These are phyloP conservation scores for Periconia macrospinosa DNA, from an alignment of 2,329 filamentous ascomycete genomes.

Conservation along the genomic window DNA sequence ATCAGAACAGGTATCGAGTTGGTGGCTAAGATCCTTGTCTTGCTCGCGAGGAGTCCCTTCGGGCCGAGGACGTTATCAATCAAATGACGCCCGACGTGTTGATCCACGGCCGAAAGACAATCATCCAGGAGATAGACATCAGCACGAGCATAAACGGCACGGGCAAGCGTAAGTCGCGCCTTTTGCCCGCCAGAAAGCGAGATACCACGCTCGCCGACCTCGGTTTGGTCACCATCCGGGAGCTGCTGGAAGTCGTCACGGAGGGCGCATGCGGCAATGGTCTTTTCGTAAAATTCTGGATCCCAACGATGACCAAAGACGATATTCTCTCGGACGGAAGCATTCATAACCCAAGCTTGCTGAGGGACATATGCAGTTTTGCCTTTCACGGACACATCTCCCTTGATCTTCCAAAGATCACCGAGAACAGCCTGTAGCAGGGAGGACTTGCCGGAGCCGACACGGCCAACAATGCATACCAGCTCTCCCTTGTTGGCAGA, in stretches of 20 bases:
- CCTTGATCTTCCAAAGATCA: conserved; percentile 86
- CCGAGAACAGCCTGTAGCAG: conserved; percentile 86
- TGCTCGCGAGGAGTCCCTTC: conserved; percentile 77
- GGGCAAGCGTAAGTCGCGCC: conserved; percentile 85
- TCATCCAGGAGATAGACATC: conserved; percentile 96
- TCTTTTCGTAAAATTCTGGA: conserved; percentile 90
- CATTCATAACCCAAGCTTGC: conserved; percentile 95
- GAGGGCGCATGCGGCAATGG: conserved; percentile 87
- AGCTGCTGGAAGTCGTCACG: conserved; percentile 88
- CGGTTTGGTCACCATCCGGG: conserved; percentile 93
- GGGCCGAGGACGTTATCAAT: conserved; percentile 92
- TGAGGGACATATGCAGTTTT: conserved; percentile 90
- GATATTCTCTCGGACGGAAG: conserved; percentile 95
- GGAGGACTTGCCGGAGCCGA: conserved; percentile 95
- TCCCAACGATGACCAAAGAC: conserved; percentile 95
- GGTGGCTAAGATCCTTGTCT: conserved; percentile 90
- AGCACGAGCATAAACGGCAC: conserved; percentile 94
- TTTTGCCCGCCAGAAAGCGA: conserved; percentile 96
- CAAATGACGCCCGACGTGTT: conserved; percentile 91
- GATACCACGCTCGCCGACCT: conserved; percentile 95
- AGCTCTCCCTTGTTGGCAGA: conserved; percentile 90
- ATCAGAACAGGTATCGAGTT: conserved; percentile 91
- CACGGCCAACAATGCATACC: conserved; percentile 87
- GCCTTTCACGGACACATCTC: conserved; percentile 80
- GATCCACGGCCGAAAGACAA: conserved; percentile 94